Evolutionary conservation across 164 flowering plant species (phyloP).

Genomic region (Vitis amurensis): DNA sequence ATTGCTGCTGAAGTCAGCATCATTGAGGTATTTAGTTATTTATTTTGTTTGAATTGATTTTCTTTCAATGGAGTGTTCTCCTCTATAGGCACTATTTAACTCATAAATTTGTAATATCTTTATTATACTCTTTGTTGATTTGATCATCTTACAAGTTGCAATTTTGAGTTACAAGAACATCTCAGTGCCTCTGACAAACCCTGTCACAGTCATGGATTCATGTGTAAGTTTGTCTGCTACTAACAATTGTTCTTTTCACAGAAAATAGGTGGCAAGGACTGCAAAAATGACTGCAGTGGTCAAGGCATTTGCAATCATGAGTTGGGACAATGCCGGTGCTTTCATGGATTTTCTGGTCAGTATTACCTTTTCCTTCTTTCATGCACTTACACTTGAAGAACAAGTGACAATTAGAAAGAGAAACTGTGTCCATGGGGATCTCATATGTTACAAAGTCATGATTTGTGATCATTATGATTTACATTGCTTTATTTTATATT

Average conservation of each 20-base stretch:
- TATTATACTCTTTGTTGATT: neutral
- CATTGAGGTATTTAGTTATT: slow-evolving; percentile 56
- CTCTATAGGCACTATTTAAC: neutral
- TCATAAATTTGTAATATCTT: neutral
- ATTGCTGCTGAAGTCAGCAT: slow-evolving; percentile 37
- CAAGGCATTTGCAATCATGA: slow-evolving; percentile 91
- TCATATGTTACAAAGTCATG: neutral
- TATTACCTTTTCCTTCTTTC: slow-evolving; percentile 8
- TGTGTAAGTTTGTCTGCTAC: neutral
- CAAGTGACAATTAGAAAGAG: too few relatives aligned
- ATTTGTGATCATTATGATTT: neutral
- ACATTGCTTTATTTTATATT: neutral
- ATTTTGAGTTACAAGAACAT: neutral
- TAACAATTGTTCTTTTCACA: slow-evolving; percentile 27
- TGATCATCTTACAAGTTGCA: neutral
- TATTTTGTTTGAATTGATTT: neutral
- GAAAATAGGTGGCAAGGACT: slow-evolving; percentile 70
- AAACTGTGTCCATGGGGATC: too few relatives aligned
- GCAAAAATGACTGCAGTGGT: slow-evolving; percentile 80
- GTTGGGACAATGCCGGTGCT: slow-evolving; percentile 89
- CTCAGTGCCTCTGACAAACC: neutral
- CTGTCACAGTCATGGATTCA: too few relatives aligned
- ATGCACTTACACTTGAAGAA: neutral
- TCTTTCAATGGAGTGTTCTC: neutral
- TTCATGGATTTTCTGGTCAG: slow-evolving; percentile 90